These are phyloP conservation scores for Apiotrichum porosum DNA, from an alignment of 1,284 basidiomycete genomes.

Conservation along the genomic window DNA sequence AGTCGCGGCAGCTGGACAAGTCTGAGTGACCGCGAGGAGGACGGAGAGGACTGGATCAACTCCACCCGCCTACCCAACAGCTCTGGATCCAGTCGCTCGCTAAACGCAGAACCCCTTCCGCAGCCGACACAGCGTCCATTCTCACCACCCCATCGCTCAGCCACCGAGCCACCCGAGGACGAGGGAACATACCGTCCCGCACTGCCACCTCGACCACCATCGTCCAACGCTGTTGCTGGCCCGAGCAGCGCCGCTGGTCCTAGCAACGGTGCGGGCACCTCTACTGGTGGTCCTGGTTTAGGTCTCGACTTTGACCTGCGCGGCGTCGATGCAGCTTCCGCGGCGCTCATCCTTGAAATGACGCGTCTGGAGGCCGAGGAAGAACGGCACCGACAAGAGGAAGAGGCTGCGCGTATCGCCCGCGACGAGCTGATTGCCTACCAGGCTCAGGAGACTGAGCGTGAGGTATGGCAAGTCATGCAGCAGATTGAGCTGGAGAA, in stretches of 20 bases:
- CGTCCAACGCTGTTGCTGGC: conserved; percentile 9
- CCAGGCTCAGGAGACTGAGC: conserved; percentile 43
- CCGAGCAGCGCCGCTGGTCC: conserved; percentile 14
- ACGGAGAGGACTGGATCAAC: neutral
- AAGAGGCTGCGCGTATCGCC: conserved; percentile 11
- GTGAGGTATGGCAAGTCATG: conserved; percentile 26
- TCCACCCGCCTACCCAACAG: too few species aligned
- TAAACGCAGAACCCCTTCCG: too few species aligned
- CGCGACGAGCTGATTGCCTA: conserved; percentile 40
- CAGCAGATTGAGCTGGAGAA: conserved; percentile 2
- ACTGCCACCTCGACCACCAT: too few species aligned
- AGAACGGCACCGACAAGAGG: conserved; percentile 14
- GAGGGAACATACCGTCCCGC: conserved; percentile 5
- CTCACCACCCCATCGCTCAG: neutral
- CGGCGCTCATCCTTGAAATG: conserved; percentile 26
- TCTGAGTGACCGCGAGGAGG: conserved; percentile 1
- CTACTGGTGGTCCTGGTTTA: too few species aligned
- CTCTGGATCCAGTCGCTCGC: too few species aligned
- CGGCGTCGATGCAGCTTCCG: neutral
- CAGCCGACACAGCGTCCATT: too few species aligned
- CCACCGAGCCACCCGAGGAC: neutral
- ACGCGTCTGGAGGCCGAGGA: conserved; percentile 28
- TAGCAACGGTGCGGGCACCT: neutral
- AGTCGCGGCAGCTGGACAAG: conserved; percentile 7
- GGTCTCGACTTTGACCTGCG: neutral